Conservation (phyloP, 169 alveolate species). For the Babesia bovis region DNA sequence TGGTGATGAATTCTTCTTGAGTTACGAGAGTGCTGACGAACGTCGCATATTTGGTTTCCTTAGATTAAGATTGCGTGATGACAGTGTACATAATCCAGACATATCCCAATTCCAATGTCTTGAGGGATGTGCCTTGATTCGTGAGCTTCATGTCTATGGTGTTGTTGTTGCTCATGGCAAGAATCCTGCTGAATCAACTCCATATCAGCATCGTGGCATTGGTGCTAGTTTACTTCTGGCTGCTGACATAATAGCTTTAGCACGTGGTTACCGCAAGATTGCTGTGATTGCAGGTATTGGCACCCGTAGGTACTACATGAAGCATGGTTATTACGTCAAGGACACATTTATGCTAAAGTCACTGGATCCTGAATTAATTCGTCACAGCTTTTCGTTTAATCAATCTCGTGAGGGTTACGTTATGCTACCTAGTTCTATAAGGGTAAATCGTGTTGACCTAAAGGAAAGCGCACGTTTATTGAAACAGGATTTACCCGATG, state of each 20-base stretch:
- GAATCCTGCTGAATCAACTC: constrained; percentile 6
- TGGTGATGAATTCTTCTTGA: constrained; percentile 77
- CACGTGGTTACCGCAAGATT: constrained; percentile 86
- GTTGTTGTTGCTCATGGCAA: constrained; percentile 57
- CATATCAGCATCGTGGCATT: constrained; percentile 68
- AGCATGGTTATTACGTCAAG: constrained; percentile 93
- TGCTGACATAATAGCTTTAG: constrained; percentile 76
- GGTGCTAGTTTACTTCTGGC: constrained; percentile 72
- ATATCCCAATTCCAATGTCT: constrained; percentile 68
- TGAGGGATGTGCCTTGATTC: constrained; percentile 83
- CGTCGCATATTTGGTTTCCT: constrained; percentile 82
- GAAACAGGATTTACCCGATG: constrained; percentile 32
- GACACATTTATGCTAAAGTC: constrained; percentile 93
- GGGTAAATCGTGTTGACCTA: constrained; percentile 25
- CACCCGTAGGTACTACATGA: constrained; percentile 96
- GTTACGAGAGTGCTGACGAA: constrained; percentile 72
- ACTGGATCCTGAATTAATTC: constrained; percentile 56
- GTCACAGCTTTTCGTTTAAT: constrained; percentile 20
- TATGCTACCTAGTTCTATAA: constrained; percentile 33
- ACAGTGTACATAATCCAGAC: constrained; percentile 46
- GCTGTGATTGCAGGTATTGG: constrained; percentile 99
- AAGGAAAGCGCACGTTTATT: constrained; percentile 25
- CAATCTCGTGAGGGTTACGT: background rate
- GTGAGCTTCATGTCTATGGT: constrained; percentile 93
- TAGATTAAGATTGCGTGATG: constrained; percentile 82